A percentile compares a stretch with the other conserved stretches of the same genome.
These are phyloP conservation scores for Lasiodiplodia theobromae DNA, from an alignment of 2,329 filamentous ascomycete genomes.

Conservation along the genomic window DNA sequence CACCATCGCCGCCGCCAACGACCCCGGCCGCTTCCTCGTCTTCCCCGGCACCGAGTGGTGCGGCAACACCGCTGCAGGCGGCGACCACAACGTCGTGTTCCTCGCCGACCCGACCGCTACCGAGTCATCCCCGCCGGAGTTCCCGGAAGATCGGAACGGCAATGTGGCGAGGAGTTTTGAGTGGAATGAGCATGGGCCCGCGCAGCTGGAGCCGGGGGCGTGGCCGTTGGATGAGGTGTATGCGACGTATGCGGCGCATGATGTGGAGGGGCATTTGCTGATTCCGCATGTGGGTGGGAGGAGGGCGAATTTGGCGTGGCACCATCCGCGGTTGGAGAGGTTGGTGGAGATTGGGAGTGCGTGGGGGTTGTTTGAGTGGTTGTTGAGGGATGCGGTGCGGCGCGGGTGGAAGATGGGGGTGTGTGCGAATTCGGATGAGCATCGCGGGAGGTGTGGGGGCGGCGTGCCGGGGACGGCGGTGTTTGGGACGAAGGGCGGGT, in stretches of 20 bases:
- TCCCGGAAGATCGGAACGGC: conserved; percentile 42
- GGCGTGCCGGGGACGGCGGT: conserved; percentile 47
- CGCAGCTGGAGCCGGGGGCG: conserved; percentile 41
- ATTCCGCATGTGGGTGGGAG: conserved; percentile 49
- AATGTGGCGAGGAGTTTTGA: conserved; percentile 48
- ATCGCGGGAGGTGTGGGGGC: conserved; percentile 47
- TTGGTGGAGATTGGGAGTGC: conserved; percentile 47
- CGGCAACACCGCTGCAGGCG: conserved; percentile 45
- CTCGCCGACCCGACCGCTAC: conserved; percentile 37
- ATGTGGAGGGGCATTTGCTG: conserved; percentile 41
- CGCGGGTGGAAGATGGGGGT: conserved; percentile 47
- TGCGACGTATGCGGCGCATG: conserved; percentile 46
- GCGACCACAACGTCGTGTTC: conserved; percentile 46
- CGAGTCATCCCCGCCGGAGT: conserved; percentile 35
- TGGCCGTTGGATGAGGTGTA: conserved; percentile 50
- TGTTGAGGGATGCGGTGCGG: conserved; percentile 37
- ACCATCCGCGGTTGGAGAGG: conserved; percentile 47
- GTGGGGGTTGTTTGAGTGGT: conserved; percentile 48
- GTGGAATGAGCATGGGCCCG: conserved; percentile 47
- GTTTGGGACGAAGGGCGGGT: conserved; percentile 32
- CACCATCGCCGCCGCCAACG: conserved; percentile 33
- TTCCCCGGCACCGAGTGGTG: conserved; percentile 48
- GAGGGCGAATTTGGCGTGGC: conserved; percentile 46
- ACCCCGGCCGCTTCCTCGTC: conserved; percentile 38
- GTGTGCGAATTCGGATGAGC: conserved; percentile 47